Evolutionary conservation across 225 moss, liverwort and hornwort species (phyloP).

Genomic region (Bryum argenteum): DNA sequence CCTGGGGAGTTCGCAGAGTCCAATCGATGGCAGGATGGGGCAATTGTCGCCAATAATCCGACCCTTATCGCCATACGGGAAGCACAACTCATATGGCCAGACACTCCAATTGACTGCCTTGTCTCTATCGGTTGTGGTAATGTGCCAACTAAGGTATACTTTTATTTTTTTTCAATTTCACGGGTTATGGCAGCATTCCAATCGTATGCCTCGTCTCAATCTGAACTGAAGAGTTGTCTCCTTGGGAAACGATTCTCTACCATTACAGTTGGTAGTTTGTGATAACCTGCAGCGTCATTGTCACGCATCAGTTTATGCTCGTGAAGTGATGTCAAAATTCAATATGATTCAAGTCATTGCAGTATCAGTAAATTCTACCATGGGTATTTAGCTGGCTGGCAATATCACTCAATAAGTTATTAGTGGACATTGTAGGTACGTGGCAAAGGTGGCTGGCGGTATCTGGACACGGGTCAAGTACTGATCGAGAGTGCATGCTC

Average conservation of each 20-base stretch:
- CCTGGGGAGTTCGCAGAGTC: slow-evolving; percentile 55
- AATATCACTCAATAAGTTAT: background rate
- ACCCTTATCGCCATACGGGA: slow-evolving; percentile 96
- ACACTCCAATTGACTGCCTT: slow-evolving; percentile 84
- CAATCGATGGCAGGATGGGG: slow-evolving; percentile 99
- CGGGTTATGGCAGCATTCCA: slow-evolving; percentile 10
- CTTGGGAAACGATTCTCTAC: slow-evolving; percentile 20
- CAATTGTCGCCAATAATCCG: slow-evolving; percentile 98
- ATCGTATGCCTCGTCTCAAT: slow-evolving; percentile 14
- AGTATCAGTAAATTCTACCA: background rate
- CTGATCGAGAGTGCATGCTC: slow-evolving; percentile 99
- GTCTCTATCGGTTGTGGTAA: slow-evolving; percentile 95
- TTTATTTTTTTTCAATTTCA: slow-evolving; percentile 5
- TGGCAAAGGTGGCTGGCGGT: slow-evolving; percentile 99
- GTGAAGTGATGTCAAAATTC: slow-evolving; percentile 20
- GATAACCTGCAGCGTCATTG: slow-evolving; percentile 16
- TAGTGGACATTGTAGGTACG: slow-evolving; percentile 66
- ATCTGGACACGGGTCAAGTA: slow-evolving; percentile 98
- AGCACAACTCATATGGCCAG: slow-evolving; percentile 98
- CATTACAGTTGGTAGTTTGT: background rate
- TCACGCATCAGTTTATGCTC: slow-evolving; percentile 11
- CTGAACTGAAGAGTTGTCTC: slow-evolving; percentile 7
- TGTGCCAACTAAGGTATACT: slow-evolving; percentile 79
- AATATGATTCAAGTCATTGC: slow-evolving; percentile 2
- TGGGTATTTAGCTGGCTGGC: background rate